Conservation (phyloP, 2,329 filamentous ascomycete species). For the Chrysosporium queenslandicum region DNA sequence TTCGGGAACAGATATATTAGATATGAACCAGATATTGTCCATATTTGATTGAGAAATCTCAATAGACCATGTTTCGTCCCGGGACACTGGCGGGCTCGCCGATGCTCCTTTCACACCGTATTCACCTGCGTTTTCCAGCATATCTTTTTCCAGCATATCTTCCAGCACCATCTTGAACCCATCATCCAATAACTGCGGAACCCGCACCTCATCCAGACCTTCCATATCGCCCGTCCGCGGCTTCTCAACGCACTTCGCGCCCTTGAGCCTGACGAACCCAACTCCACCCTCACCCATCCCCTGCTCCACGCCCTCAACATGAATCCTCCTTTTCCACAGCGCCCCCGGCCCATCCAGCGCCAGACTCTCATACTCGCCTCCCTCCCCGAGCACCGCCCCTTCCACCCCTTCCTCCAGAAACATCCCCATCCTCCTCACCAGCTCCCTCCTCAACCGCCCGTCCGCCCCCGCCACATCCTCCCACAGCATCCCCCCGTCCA, state of each 20-base stretch:
- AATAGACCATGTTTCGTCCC: constrained; percentile 2
- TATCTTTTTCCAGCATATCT: constrained; percentile 17
- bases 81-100: neutral
- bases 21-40: constrained; percentile 27
- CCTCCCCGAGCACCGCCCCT: constrained; percentile 77
- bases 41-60: constrained; percentile 20
- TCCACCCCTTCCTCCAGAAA: constrained; percentile 52
- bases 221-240: constrained; percentile 19
- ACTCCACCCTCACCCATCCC: constrained; percentile 65
- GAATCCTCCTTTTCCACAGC: constrained; percentile 64
- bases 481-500: constrained; percentile 75
- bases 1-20: constrained; percentile 31
- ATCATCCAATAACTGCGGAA: constrained; percentile 58
- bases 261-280: constrained; percentile 56
- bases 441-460: constrained; percentile 35
- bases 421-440: constrained; percentile 42
- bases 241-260: constrained; percentile 47
- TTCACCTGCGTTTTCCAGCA: constrained; percentile 10
- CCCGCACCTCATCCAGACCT: constrained; percentile 26
- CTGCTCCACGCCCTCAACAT: constrained; percentile 47
- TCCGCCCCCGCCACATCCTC: constrained; percentile 55
- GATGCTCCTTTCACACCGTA: neutral
- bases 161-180: constrained; percentile 43
- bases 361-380: constrained; percentile 91
- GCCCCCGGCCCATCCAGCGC: constrained; percentile 66